A percentile compares a stretch with the other conserved stretches of the same genome.
Evolutionary conservation across 1,284 basidiomycete species (phyloP).

Genomic region (Microbotryum silenes-acaulis): DNA sequence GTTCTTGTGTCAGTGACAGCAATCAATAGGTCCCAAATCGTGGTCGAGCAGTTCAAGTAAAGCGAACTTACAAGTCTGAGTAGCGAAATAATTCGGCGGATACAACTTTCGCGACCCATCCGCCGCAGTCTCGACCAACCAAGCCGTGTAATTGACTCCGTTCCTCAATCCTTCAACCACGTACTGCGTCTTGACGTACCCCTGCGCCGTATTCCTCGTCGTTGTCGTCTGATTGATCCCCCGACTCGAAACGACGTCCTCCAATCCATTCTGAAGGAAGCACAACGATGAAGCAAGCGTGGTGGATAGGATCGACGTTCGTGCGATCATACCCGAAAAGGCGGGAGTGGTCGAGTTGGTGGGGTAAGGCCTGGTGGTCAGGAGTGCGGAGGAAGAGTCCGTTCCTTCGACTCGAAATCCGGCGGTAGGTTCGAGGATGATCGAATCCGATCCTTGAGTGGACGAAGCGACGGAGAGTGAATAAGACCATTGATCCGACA

Average conservation of each 20-base stretch:
- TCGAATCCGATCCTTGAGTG: too few species aligned
- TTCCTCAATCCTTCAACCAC: conserved; percentile 32
- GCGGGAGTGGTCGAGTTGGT: conserved; percentile 35
- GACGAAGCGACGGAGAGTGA: too few species aligned
- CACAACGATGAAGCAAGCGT: conserved; percentile 40
- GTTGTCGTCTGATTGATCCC: conserved; percentile 30
- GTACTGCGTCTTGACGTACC: conserved; percentile 32
- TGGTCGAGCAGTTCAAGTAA: background rate
- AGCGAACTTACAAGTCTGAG: conserved; percentile 34
- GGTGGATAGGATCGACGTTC: conserved; percentile 28
- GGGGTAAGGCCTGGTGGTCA: conserved; percentile 26
- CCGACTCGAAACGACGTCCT: too few species aligned
- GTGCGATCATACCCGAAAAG: conserved; percentile 35
- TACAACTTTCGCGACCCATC: conserved; percentile 20
- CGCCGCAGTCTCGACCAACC: conserved; percentile 37
- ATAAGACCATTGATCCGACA: too few species aligned
- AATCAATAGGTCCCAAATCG: conserved; percentile 17
- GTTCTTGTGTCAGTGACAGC: conserved; percentile 11
- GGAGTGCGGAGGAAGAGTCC: conserved; percentile 36
- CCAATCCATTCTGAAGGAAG: conserved; percentile 17
- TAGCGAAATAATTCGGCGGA: conserved; percentile 33
- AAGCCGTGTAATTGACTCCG: conserved; percentile 41
- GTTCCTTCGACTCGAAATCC: conserved; percentile 37
- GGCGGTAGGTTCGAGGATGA: background rate
- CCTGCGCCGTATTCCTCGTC: conserved; percentile 7